Evolutionary conservation across 164 flowering plant genomes (phyloP), one percentile per base, ranked within the genome.

Genomic region (Pachysandra terminalis): DNA sequence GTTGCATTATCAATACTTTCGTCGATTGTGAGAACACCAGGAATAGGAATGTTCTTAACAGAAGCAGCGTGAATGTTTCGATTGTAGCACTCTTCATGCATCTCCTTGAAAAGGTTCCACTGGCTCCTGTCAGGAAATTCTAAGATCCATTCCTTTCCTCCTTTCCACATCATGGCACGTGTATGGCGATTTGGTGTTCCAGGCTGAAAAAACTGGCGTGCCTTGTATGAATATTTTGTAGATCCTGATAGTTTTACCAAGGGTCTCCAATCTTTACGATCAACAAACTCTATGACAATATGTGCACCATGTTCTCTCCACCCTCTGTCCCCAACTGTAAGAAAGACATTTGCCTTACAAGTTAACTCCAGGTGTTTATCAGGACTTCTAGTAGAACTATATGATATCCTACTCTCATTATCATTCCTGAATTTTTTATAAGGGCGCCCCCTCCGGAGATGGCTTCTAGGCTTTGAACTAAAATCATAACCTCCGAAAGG

Each of bases 111-210:
- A 68, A 86, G 79, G 32, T 70, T 64, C 98, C 98, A 96, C 73
- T 93, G 97, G 74, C 82, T 82, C 80, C 97, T 78, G 71, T 96
- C 91, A 10, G 89, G 80, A 71, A 96, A 96, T 72, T 96, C 99
- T 80, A 96, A 78, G 26, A 61, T 83, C 99, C 99, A 96, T 65
- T 96, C 99, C 74, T 93, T 96, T 65, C 93, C 99, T 65, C 98
- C 99, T 82, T 83, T 88, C 99, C 99, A 96, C 93, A 93, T 89
- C 91, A 91, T 89, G 37, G 91, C 95, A 90, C 91, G 96, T 19
- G 96, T 89, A 66, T 71, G 87, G 32, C 99, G 94, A 63, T 96
- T 96, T 58, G 95, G 85, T 51, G 93, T 74, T 56, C 96, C 98
- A 59, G 97, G 89, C 83, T 89, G 99, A 75, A 96, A 63, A 80